phyloP scores from a whole-genome alignment of 768 basidiomycete species.

The Phaeotremella fagi region DNA sequence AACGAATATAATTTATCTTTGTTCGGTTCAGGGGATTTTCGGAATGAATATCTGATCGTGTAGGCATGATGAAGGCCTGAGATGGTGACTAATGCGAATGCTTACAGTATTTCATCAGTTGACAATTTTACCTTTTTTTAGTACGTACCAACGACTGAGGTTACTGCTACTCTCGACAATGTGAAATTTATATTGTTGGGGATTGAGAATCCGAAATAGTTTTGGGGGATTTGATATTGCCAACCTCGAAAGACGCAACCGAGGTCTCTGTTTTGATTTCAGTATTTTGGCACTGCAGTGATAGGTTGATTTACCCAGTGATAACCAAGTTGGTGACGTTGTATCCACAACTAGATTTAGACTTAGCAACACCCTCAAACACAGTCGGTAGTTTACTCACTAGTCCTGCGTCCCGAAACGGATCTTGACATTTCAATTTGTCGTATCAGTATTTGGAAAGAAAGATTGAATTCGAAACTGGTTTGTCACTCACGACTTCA shows the following conservation, averaged over 20 bases:
- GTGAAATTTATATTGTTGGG: conserved; percentile 28
- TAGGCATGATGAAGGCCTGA: conserved; percentile 31
- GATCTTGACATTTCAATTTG: conserved; percentile 1
- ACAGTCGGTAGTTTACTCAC: conserved; percentile 3
- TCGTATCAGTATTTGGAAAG: neutral
- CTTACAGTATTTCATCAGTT: conserved; percentile 12
- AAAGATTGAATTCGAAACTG: neutral
- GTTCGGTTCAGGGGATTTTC: conserved; percentile 23
- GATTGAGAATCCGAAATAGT: conserved; percentile 35
- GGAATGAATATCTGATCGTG: conserved; percentile 33
- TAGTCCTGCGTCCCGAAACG: conserved; percentile 20
- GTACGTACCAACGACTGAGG: conserved; percentile 17
- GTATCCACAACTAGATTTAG: conserved; percentile 35
- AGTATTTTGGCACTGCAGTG: neutral
- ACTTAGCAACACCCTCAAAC: neutral
- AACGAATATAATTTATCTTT: conserved; percentile 32
- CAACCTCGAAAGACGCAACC: conserved; percentile 36
- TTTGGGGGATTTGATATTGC: conserved; percentile 30
- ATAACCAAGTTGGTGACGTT: conserved; percentile 37
- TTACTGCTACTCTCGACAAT: conserved; percentile 27
- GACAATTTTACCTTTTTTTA: neutral
- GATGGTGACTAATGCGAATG: conserved; percentile 29
- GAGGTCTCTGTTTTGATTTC: conserved; percentile 11
- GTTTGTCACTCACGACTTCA: conserved; percentile 16
- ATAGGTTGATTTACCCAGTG: neutral